Evolutionary conservation across 768 basidiomycete genomes (phyloP).

Genomic region (Suillus subalutaceus): DNA sequence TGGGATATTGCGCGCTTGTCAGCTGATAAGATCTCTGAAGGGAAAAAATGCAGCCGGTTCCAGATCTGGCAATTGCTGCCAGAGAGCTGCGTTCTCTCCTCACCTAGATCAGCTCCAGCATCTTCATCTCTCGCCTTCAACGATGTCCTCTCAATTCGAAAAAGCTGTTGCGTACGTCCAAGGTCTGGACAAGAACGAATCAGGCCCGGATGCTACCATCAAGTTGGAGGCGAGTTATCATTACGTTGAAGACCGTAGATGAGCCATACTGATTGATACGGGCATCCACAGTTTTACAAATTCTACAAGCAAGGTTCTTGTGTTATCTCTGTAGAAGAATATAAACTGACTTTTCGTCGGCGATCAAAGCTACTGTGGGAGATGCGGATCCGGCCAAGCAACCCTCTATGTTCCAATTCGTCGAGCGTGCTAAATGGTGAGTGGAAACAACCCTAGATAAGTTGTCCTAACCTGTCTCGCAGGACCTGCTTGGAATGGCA

Average conservation of each 20-base stretch:
- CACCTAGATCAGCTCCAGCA: neutral
- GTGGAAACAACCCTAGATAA: conserved; percentile 3
- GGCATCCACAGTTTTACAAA: conserved; percentile 76
- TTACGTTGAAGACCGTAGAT: conserved; percentile 9
- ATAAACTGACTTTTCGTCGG: neutral
- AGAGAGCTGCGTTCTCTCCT: neutral
- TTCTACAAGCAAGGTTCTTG: conserved; percentile 88
- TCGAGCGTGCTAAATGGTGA: conserved; percentile 90
- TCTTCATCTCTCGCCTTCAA: conserved; percentile 20
- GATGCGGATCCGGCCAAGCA: conserved; percentile 72
- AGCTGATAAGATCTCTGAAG: conserved; percentile 5
- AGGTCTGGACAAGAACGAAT: conserved; percentile 73
- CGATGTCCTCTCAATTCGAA: conserved; percentile 78
- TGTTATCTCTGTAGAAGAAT: conserved; percentile 6
- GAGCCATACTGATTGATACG: conserved; percentile 11
- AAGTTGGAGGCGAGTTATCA: conserved; percentile 4
- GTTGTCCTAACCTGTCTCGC: conserved; percentile 7
- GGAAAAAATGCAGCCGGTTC: neutral
- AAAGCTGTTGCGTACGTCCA: conserved; percentile 73
- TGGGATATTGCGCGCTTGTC: neutral
- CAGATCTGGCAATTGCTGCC: conserved; percentile 3
- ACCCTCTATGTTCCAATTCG: conserved; percentile 68
- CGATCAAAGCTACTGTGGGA: conserved; percentile 65
- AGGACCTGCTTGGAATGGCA: conserved; percentile 89
- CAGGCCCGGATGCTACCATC: conserved; percentile 48